These are phyloP conservation scores for Auricularia sp. DNA, from an alignment of 768 basidiomycete species.

Conservation along the genomic window DNA sequence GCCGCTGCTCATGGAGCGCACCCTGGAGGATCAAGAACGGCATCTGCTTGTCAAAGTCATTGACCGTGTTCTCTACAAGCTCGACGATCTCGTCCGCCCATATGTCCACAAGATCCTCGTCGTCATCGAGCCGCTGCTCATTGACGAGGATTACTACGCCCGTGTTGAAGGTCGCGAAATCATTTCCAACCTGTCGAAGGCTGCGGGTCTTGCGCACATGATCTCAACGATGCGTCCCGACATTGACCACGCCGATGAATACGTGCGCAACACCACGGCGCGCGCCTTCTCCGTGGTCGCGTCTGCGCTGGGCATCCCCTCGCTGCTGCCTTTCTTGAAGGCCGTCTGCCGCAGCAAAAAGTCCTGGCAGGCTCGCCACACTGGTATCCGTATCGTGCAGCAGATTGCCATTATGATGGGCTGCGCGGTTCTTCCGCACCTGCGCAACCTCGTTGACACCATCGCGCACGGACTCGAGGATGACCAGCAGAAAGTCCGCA, in stretches of 20 bases:
- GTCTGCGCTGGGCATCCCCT: conserved; percentile 94
- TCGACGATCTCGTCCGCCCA: conserved; percentile 95
- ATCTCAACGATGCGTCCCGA: conserved; percentile 99
- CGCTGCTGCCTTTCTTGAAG: conserved; percentile 94
- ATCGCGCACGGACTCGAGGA: conserved; percentile 89
- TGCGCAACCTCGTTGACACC: conserved; percentile 92
- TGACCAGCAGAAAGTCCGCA: conserved; percentile 92
- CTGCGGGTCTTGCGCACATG: conserved; percentile 98
- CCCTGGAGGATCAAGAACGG: conserved; percentile 95
- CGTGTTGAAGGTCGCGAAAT: conserved; percentile 99
- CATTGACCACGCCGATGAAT: conserved; percentile 98
- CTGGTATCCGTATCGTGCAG: conserved; percentile 98
- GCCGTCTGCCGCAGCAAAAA: conserved; percentile 98
- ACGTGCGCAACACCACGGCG: conserved; percentile 97
- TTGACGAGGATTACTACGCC: conserved; percentile 94
- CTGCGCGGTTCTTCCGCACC: conserved; percentile 92
- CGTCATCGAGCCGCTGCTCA: conserved; percentile 96
- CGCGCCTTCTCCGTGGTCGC: conserved; percentile 98
- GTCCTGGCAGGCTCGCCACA: conserved; percentile 99
- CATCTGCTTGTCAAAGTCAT: conserved; percentile 98
- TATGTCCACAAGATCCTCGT: conserved; percentile 99
- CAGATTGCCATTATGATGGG: conserved; percentile 99
- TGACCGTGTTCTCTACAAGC: conserved; percentile 95
- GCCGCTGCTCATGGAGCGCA: conserved; percentile 94
- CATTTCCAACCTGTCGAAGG: conserved; percentile 96